Evolutionary conservation across 2,329 filamentous ascomycete genomes (phyloP), one percentile per base, ranked within the genome.

Genomic region (Scytalidium sp.): DNA sequence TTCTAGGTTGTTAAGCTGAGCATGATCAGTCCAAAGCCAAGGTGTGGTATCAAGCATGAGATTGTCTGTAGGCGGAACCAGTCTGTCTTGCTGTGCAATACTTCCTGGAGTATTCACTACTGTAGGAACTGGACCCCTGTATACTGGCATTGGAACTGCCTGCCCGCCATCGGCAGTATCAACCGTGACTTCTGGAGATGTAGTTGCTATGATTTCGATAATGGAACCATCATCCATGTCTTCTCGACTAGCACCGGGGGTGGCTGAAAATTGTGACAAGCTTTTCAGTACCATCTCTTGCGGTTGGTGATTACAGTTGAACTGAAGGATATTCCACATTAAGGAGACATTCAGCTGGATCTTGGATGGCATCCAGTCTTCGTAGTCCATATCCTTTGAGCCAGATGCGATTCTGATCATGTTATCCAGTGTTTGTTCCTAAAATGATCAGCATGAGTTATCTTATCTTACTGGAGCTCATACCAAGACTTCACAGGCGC

Each of bases 321-420:
- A 72, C 47, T 76, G 73, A 3, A 79, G 59, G 9, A 78, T 72
- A 32, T 76, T 72, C 75, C 75, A 78, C 75, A 78, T 78, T 3
- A 79, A 56, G 1, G 74, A 73, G 1, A 78, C 73, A 51, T 73
- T 78, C 29, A 79, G 73, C 54, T 77, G 73, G 43, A 78, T 78
- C 43, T 74, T 74, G 19, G 73, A 76, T 0, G 75, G 75, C 63
- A 76, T 72, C 75, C 75, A 78, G 55, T 77, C 74, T 50, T 76
- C 73, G 13, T 70, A 68, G 27, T 76, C 73, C 50, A 75, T 68
- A 7, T 62, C 71, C 7, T 77, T 74, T 0, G 74, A 70, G 2
- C 75, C 75, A 3, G 73, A 71, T 2, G 75, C 75, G 17, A 78
- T 76, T 1, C 67, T 67, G 0, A 73, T 75, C 68, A 78, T 75